Evolutionary conservation across 441 rosid genomes (phyloP), one percentile per base, ranked within the genome.

Genomic region (Francoa sonchifolia): DNA sequence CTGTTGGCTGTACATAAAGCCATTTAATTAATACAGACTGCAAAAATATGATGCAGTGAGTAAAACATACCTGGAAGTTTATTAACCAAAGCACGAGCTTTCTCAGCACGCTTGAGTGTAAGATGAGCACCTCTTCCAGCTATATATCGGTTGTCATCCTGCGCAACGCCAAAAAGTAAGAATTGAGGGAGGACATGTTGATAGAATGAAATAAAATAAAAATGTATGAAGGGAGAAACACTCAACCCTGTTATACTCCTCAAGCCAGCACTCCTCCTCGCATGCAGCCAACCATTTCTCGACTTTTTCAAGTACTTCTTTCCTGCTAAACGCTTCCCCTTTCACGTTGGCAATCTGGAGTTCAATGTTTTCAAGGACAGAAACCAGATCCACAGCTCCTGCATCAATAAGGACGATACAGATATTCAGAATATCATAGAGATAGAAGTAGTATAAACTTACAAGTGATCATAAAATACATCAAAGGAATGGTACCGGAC

Each of bases 101-200:
- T 90, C 68, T 86, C 99, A 45, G 99, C 99, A 48, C 95, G 94
- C 58, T 86, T 90, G 50, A 86, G 94, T 42, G 71, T 78, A 47
- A 90, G 93, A 72, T 86, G 99, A 63, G 95, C 79, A 44, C 99
- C 99, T 70, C 71, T 73, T 53, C 96, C 95, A 45, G 99, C 99
- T 61, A 80, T 86, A 46, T 90, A 90, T 59, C 99, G 60, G 59
- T 90, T 90, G 13, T 83, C 88, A 39, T 90, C 96, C 99, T 86
- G 66, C 40, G 35, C 19, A 44, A 39, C 29, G 28, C 25, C 50
- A 48, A 48, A 30, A 44, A 46, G 27, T 15, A 33, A 42, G 25
- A 42, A 18, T 30, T 53, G 41, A 55, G 55, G 33, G 33, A 33
- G 55, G 41, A 29, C 49, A 40, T 18, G 7, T 59, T 8, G 10